Evolutionary conservation across 768 basidiomycete genomes (phyloP), one percentile per base, ranked within the genome.

Genomic region (Hebeloma cylindrosporum): DNA sequence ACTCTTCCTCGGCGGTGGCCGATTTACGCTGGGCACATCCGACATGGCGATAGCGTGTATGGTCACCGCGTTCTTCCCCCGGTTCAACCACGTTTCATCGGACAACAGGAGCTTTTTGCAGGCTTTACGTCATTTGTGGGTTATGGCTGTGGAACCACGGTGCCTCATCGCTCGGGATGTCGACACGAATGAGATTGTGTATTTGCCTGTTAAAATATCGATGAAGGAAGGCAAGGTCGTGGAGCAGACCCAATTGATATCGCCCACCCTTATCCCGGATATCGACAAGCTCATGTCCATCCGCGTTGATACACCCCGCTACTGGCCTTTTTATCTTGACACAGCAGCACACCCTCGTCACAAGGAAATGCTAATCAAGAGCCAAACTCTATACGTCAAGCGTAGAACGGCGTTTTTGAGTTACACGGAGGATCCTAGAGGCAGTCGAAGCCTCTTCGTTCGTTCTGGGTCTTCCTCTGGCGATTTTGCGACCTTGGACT

Each of bases 61-160:
- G 78, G 73, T 93, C 48, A 76, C 88, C 7, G 83, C 96, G 0
- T 94, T 96, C 70, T 98, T 92, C 62, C 96, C 96, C 4, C 81
- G 90, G 3, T 93, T 89, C 58, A 81, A 90, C 14, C 75, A 81
- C 13, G 65, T 76, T 13, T 85, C 91, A 1, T 80, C 80, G 2
- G 95, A 98, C 57, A 97, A 96, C 68, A 85, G 86, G 47, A 82
- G 85, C 33, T 94, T 89, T 56, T 75, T 96, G 2, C 96, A 97
- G 63, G 92, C 93, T 1, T 79, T 94, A 48, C 82, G 96, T 5
- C 95, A 98, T 61, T 67, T 99, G 17, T 99, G 96, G 96, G 93
- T 90, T 2, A 75, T 99, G 32, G 95, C 96, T 1, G 86, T 88
- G 4, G 95, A 99, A 57, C 96, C 96, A 3, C 70, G 95, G 36